These are phyloP conservation scores for Ramaria rubella DNA, from an alignment of 768 basidiomycete species.

Conservation along the genomic window DNA sequence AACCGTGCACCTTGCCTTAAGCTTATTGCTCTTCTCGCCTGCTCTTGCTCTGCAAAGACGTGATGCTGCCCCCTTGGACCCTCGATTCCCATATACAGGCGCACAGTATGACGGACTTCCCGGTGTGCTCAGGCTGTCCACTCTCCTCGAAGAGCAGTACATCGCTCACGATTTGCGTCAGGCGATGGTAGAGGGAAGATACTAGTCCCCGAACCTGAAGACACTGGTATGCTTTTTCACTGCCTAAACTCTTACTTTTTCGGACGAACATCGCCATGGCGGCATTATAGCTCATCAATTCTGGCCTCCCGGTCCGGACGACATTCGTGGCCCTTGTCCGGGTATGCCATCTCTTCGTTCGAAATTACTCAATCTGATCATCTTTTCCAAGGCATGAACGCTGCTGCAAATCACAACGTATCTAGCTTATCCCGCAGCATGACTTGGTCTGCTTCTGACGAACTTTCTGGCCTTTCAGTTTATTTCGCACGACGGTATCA, in stretches of 20 bases:
- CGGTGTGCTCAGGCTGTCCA: neutral
- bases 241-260: neutral
- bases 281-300: neutral
- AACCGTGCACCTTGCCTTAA: no score
- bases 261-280: neutral
- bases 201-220: neutral
- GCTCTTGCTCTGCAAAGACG: no score
- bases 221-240: neutral
- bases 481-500: neutral
- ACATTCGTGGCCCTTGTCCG: neutral
- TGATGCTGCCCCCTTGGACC: neutral
- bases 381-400: neutral
- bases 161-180: neutral
- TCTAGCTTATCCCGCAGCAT: neutral
- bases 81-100: neutral
- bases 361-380: neutral
- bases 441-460: neutral
- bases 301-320: neutral
- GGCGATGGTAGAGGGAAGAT: neutral
- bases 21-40: no score
- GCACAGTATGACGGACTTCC: neutral
- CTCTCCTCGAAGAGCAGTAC: neutral
- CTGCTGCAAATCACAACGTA: neutral
- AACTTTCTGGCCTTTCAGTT: neutral
- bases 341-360: neutral